Base-by-base conservation (phyloP, 108 stramenopile genomes). In the Cylindrotheca closterium region DNA sequence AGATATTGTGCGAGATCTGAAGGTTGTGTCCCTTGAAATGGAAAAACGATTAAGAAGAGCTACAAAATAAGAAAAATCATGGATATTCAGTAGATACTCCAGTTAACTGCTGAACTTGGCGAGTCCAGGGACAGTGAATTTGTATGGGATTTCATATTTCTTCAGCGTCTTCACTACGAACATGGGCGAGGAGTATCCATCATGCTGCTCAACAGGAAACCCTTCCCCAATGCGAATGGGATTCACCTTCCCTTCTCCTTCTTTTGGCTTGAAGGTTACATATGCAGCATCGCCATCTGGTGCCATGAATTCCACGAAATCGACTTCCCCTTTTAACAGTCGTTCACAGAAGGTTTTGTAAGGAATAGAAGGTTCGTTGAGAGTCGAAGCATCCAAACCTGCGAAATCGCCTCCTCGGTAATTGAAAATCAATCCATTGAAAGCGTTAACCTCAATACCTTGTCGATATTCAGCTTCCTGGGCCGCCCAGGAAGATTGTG, bases 241-340 rank as follows among this genome's bases (percentile, higher is more conserved):
- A 33, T 45, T 37, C 8, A 46, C 32, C n/a, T 27, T 49, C 15
- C 47, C 56, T 10, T n/a, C 31, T 22, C 30, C 51, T 2, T 71
- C 71, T 2, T 34, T 74, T 2, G 74, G 15, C 67, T 85, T 87
- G 58, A 91, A 66, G 3, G 90, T 88, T 2, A 55, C 90, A 45
- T 91, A 91, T 1, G 90, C 90, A 7, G 56, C 83, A 66, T 91
- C 85, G 2, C 90, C 90, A 77, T 86, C 77, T 60, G 90, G 90
- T 8, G 87, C 87, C 49, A 85, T 50, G 53, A 91, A 91, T 67
- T 88, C 85, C 29, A 91, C 90, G 72, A 81, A 91, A 28, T 70
- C 58, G 4, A 91, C 87, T 64, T 86, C 75, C 10, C 82, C 83
- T 0, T 70, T 50, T 51, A 77, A 63, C 51, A 91, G 58, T 55